Base-by-base conservation (phyloP, 2,329 filamentous ascomycete genomes). In the Gnomoniopsis sp. region DNA sequence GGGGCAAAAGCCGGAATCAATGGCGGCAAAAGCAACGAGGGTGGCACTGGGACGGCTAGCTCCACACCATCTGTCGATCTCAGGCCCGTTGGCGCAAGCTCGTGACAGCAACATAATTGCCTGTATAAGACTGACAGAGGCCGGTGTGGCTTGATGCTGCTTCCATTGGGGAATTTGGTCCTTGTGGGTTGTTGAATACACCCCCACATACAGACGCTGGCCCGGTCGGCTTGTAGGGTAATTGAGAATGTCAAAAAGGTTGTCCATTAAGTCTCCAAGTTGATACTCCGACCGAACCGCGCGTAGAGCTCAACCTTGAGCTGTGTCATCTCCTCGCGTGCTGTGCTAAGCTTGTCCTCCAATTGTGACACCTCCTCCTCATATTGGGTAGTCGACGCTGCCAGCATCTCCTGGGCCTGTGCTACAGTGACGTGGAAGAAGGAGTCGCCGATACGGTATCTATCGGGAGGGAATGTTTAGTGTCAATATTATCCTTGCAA, bases 391-490 rank as follows among this genome's bases (percentile, higher is more conserved):
- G 87, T 88, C 6, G 90, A 89, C 12, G 82, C 75, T 19, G 85
- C 79, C 6, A 99, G 86, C 75, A 98, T 84, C 66, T 93, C 88
- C 70, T 97, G 91, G 2, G 95, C 95, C 71, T 96, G 89, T 51
- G 88, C 77, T 17, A 97, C 83, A 10, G 89, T 88, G 54, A 99
- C 77, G 60, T 91, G 89, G 73, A 98, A 90, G 77, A 98, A 99
- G 6, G 92, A 90, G 73, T 98, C 95, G 65, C 95, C 95, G 59
- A 99, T 91, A 77, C 96, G 96, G 80, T 98, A 98, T 59, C 93
- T 97, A 71, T 34, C 23, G 33, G 34, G n/a, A 33, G 2, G 17
- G 11, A n/a, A n/a, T n/a, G n/a, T n/a, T 6, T 21, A 22, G n/a
- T 8, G 43, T 22, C 3, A 43, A 17, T 43, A 21, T 6, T 6